Conservation (phyloP, 345 rosid species). For the Clarkia xantiana region DNA sequence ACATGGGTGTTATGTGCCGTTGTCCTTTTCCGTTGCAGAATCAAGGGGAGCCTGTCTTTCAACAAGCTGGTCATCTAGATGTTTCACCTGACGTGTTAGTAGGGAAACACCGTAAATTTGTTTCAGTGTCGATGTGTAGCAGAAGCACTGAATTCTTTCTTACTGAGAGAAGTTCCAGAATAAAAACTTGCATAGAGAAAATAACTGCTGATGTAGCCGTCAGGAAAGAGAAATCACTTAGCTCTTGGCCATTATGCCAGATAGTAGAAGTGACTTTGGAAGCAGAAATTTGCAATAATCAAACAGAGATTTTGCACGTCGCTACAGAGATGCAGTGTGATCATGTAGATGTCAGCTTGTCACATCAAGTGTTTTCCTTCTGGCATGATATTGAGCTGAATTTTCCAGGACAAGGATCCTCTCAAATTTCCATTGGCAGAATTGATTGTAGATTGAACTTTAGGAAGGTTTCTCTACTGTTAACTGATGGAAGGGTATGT, state of each 20-base stretch:
- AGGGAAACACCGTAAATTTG: conserved; percentile 31
- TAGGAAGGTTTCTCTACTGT: conserved; percentile 48
- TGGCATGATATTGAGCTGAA: conserved; percentile 41
- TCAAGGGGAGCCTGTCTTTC: conserved; percentile 19
- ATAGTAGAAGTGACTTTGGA: conserved; percentile 31
- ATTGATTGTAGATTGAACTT: conserved; percentile 33
- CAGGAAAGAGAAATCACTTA: conserved; percentile 21
- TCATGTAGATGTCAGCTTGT: conserved; percentile 42
- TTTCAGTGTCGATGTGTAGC: conserved; percentile 30
- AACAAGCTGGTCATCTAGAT: conserved; percentile 14
- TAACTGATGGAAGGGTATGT: conserved; percentile 86
- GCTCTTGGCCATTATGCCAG: conserved; percentile 53
- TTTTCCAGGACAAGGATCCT: conserved; percentile 33
- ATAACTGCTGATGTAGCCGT: conserved; percentile 27
- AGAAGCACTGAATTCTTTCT: conserved; percentile 28
- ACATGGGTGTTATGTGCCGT: conserved; percentile 38
- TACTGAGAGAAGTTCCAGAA: conserved; percentile 25
- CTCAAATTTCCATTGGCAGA: conserved; percentile 28
- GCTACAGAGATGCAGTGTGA: conserved; percentile 36
- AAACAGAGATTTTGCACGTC: conserved; percentile 18
- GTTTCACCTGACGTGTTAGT: conserved; percentile 13
- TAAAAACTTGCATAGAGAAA: conserved; percentile 40
- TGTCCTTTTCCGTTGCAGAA: conserved; percentile 32
- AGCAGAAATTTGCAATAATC: conserved; percentile 27
- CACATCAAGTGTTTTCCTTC: conserved; percentile 58